Base-by-base conservation (phyloP, 2,329 filamentous ascomycete species). In the Aspergillus candidus region DNA sequence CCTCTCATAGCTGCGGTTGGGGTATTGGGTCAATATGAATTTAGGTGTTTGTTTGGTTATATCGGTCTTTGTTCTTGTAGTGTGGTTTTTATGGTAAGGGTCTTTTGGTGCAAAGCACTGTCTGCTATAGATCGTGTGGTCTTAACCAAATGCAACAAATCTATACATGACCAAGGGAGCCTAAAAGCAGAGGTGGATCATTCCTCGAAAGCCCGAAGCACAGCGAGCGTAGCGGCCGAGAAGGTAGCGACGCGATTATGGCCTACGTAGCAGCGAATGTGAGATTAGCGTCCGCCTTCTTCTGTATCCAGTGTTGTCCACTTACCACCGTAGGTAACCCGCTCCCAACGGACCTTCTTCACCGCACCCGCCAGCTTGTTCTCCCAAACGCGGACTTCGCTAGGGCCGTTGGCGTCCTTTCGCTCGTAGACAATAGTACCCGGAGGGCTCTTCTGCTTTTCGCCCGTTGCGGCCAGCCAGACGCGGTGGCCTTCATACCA, bases 401-500 rank as follows among this genome's bases (percentile, higher is more conserved):
- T 59, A 31, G 54, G 54, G 11, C 62, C 62, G 27, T 59, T 55
- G 1, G 53, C 40, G 11, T 64, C 61, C 4, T 52, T 48, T 18
- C 57, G 56, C 32, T 63, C 47, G 11, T 63, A 53, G 3, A 56
- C 51, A 15, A 69, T 49, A 11, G 29, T 43, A 0, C 67, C 67
- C 1, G 61, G 52, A 5, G 51, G 43, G 40, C 48, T 45, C 2
- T 59, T 46, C 12, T 56, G 44, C 3, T 47, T 32, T 33, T 58
- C 59, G 7, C 63, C 64, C 0, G 62, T 67, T 8, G 67, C 66
- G 35, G 63, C 59, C 13, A 57, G 53, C 67, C 68, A 73, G 14
- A 67, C 64, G 7, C 56, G 57, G 22, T 59, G 59, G 4, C 69
- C 70, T 50, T 72, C 67, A 14, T 59, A 75, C 69, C 80, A 91